phyloP scores from a whole-genome alignment of 2,329 filamentous ascomycete genomes.

The Xylariaceae sp. region DNA sequence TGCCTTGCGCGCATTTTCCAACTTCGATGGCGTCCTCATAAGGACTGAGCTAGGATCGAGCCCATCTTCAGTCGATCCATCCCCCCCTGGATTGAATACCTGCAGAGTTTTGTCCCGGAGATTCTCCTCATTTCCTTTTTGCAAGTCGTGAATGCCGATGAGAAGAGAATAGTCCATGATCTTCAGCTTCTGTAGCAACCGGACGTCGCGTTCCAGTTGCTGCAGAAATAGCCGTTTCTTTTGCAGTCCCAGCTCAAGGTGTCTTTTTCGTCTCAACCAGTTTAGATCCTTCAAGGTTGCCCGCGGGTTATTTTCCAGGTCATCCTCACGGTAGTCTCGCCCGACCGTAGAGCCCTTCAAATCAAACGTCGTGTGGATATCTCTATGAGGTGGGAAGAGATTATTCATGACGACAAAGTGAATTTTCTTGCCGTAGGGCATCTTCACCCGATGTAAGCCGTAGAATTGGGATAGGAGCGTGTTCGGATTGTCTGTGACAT shows the following conservation, averaged over 20 bases:
- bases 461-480: constrained; percentile 98
- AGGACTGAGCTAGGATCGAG: constrained; percentile 64
- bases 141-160: constrained; percentile 89
- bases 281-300: constrained; percentile 97
- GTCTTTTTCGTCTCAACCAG: constrained; percentile 84
- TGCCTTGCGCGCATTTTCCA: constrained; percentile 89
- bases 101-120: constrained; percentile 85
- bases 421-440: constrained; percentile 96
- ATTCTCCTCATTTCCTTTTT: constrained; percentile 92
- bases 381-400: constrained; percentile 92
- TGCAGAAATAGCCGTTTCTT: constrained; percentile 89
- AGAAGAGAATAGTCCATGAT: constrained; percentile 99
- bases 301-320: constrained; percentile 83
- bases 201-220: constrained; percentile 86
- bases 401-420: constrained; percentile 99
- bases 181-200: constrained; percentile 80
- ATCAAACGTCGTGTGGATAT: constrained; percentile 97
- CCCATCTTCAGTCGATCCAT: constrained; percentile 59
- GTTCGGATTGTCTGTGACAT: constrained; percentile 92
- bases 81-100: constrained; percentile 89
- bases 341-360: constrained; percentile 95
- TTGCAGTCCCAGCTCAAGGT: constrained; percentile 83
- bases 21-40: constrained; percentile 86
- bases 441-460: constrained; percentile 94
- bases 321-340: constrained; percentile 86